Evolutionary conservation across 305 asterid species (phyloP).

Genomic region (Ilex paraguariensis): DNA sequence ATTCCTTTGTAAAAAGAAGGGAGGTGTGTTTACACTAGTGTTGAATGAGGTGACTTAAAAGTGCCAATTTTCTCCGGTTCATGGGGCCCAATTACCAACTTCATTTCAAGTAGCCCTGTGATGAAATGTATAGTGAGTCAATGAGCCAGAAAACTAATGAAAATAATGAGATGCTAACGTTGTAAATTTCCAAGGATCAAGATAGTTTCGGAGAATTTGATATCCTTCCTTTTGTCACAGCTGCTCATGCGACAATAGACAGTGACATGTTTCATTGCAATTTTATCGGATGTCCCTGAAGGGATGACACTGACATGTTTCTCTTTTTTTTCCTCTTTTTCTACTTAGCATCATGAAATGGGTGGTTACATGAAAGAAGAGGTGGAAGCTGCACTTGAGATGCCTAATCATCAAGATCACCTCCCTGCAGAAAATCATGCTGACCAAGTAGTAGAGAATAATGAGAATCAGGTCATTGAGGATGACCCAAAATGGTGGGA

Average conservation of each 20-base stretch:
- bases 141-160: not conserved
- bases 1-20: no score
- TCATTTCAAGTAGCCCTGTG: no score
- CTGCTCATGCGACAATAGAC: no score
- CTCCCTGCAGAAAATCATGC: conserved; percentile 18
- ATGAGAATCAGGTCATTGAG: conserved; percentile 26
- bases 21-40: no score
- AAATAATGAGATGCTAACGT: not conserved
- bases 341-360: conserved; percentile 28
- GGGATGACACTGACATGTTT: not conserved
- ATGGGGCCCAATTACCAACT: no score
- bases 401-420: conserved; percentile 25
- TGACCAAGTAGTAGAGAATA: conserved; percentile 24
- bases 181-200: not conserved
- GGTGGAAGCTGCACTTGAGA: conserved; percentile 27
- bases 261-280: not conserved
- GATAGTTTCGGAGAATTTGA: not conserved
- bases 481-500: conserved; percentile 65
- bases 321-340: not conserved
- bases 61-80: no score
- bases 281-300: not conserved
- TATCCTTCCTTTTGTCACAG: not conserved
- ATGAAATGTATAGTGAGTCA: not conserved
- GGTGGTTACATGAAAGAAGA: conserved; percentile 29
- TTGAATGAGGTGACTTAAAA: no score